phyloP scores from a whole-genome alignment of 345 rosid genomes.

The Arabidopsis suecica region DNA sequence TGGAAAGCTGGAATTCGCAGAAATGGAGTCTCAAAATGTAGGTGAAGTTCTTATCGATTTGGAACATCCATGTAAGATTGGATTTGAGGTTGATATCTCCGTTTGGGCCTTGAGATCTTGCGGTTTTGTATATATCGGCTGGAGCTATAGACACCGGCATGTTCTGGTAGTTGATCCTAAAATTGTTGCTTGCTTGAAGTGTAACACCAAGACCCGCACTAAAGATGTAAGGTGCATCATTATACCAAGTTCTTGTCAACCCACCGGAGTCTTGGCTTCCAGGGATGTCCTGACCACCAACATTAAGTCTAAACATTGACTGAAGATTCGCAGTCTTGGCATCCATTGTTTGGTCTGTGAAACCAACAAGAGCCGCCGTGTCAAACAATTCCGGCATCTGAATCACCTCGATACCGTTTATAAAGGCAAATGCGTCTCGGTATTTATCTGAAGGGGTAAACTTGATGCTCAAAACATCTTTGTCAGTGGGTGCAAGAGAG shows the following conservation, averaged over 20 bases:
- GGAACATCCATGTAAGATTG: conserved; percentile 78
- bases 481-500: conserved; percentile 51
- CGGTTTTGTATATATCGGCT: conserved; percentile 59
- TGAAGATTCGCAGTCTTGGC: conserved; percentile 49
- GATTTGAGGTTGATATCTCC: conserved; percentile 49
- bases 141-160: conserved; percentile 59
- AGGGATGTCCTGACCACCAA: conserved; percentile 67
- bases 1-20: conserved; percentile 57
- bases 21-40: conserved; percentile 79
- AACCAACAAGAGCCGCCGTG: conserved; percentile 58
- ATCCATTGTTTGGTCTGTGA: conserved; percentile 47
- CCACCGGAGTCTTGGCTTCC: conserved; percentile 61
- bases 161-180: conserved; percentile 48
- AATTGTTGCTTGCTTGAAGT: conserved; percentile 21
- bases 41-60: conserved; percentile 67
- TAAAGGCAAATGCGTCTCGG: conserved; percentile 56
- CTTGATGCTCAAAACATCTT: conserved; percentile 49
- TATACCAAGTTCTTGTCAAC: conserved; percentile 71
- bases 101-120: conserved; percentile 62
- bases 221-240: conserved; percentile 60
- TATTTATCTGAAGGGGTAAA: conserved; percentile 60
- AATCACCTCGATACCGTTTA: conserved; percentile 78
- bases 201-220: conserved; percentile 59
- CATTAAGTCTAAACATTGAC: conserved; percentile 74
- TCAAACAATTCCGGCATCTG: conserved; percentile 64